phyloP scores from a whole-genome alignment of 257 asterid genomes.

The Orobanche coerulescens region DNA sequence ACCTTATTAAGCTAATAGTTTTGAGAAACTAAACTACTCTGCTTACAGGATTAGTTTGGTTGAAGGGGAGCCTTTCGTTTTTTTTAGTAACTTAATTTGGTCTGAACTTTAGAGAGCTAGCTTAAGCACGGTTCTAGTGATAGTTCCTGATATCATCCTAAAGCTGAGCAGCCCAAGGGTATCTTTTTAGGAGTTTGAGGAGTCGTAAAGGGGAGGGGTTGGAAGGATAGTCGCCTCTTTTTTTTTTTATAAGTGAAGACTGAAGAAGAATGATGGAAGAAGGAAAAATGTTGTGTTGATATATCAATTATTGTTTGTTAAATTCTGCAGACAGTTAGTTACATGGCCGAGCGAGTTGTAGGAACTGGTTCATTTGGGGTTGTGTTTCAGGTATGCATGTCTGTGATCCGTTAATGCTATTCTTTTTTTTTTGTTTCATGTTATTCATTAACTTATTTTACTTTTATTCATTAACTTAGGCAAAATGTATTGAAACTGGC shows the following conservation, averaged over 20 bases:
- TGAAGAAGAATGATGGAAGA: no score
- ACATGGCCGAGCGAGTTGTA: conserved; percentile 66
- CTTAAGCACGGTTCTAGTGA: background rate
- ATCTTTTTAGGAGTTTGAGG: conserved; percentile 18
- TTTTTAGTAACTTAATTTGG: conserved; percentile 1
- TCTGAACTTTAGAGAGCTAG: background rate
- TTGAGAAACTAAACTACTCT: background rate
- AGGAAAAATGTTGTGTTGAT: background rate
- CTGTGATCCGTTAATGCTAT: background rate
- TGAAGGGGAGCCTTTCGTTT: no score
- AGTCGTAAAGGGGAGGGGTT: conserved; percentile 7
- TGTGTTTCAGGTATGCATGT: conserved; percentile 53
- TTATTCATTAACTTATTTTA: conserved; percentile 2
- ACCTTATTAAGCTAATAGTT: background rate
- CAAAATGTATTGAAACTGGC: conserved; percentile 92
- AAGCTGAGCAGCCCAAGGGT: conserved; percentile 13
- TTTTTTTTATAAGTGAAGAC: background rate
- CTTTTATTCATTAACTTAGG: conserved; percentile 35
- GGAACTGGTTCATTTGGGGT: conserved; percentile 71
- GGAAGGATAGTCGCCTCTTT: background rate
- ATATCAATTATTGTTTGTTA: conserved; percentile 21
- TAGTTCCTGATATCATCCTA: conserved; percentile 10
- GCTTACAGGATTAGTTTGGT: conserved; percentile 7
- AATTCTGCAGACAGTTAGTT: conserved; percentile 41
- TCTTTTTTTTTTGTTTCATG: background rate